These are phyloP conservation scores for Daldinia vernicosa DNA, from an alignment of 495 filamentous ascomycete genomes.

Conservation along the genomic window DNA sequence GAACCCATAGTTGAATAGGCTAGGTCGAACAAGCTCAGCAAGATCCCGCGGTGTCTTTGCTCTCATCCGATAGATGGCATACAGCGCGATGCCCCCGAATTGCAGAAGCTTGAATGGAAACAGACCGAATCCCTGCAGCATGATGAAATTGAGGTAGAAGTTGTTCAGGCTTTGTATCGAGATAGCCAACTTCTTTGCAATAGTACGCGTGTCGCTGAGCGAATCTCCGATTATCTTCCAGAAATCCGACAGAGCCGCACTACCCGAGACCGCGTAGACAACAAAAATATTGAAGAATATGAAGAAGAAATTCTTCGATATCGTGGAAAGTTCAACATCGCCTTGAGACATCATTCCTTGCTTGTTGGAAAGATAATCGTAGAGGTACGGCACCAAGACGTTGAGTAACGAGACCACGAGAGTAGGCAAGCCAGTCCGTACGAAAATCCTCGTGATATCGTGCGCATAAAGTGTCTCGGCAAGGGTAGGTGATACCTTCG, in stretches of 20 bases:
- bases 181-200: slow-evolving; percentile 77
- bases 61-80: slow-evolving; percentile 79
- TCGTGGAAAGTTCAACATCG: slow-evolving; percentile 92
- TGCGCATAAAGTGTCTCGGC: slow-evolving; percentile 72
- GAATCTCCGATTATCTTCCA: slow-evolving; percentile 74
- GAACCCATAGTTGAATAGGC: slow-evolving; percentile 94
- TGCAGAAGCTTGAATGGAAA: slow-evolving; percentile 93
- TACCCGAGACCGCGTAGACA: slow-evolving; percentile 90
- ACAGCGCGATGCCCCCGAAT: slow-evolving; percentile 84
- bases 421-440: slow-evolving; percentile 89
- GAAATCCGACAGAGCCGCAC: slow-evolving; percentile 72
- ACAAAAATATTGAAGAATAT: slow-evolving; percentile 99
- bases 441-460: slow-evolving; percentile 73
- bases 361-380: slow-evolving; percentile 87
- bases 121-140: slow-evolving; percentile 89
- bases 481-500: slow-evolving; percentile 74
- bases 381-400: slow-evolving; percentile 89
- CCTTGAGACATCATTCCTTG: slow-evolving; percentile 96
- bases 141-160: slow-evolving; percentile 95
- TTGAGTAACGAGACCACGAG: slow-evolving; percentile 84
- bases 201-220: slow-evolving; percentile 77
- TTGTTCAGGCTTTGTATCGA: slow-evolving; percentile 75
- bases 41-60: slow-evolving; percentile 92
- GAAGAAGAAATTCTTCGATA: slow-evolving; percentile 99
- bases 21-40: slow-evolving; percentile 82